phyloP scores from a whole-genome alignment of 768 basidiomycete genomes.

The Clitopilus hobsonii region DNA sequence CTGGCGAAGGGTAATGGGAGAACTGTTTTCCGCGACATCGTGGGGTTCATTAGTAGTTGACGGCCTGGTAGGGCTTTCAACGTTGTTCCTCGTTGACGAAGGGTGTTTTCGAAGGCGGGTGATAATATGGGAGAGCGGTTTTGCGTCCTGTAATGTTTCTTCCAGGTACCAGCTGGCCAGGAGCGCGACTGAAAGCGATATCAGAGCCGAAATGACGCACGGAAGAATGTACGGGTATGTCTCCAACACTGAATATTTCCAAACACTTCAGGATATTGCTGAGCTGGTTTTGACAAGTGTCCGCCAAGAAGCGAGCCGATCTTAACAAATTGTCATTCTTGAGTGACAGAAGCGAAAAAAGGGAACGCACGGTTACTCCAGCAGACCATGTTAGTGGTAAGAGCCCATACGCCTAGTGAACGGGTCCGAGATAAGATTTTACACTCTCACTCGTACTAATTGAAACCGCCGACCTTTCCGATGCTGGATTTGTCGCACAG shows the following conservation, averaged over 20 bases:
- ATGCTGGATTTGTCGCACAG: not conserved
- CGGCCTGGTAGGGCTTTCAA: too few relatives aligned
- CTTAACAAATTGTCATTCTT: not conserved
- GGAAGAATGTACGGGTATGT: not conserved
- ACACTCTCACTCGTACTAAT: not conserved
- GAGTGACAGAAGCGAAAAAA: not conserved
- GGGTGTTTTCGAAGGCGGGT: not conserved
- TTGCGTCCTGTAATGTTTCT: not conserved
- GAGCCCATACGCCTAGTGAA: not conserved
- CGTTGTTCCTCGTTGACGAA: not conserved
- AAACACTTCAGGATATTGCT: not conserved
- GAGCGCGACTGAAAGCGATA: not conserved
- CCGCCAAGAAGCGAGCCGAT: not conserved
- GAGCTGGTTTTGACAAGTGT: not conserved
- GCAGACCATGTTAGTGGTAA: not conserved
- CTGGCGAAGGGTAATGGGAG: not conserved
- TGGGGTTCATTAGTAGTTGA: not conserved
- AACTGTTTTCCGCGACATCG: not conserved
- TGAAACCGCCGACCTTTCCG: not conserved
- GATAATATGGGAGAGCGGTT: not conserved
- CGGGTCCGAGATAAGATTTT: too few relatives aligned
- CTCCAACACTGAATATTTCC: not conserved
- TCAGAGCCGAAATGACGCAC: not conserved
- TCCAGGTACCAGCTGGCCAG: not conserved
- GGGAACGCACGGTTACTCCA: not conserved